Evolutionary conservation across 2,329 filamentous ascomycete genomes (phyloP), one percentile per base, ranked within the genome.

Genomic region (Microascus cirrosus): DNA sequence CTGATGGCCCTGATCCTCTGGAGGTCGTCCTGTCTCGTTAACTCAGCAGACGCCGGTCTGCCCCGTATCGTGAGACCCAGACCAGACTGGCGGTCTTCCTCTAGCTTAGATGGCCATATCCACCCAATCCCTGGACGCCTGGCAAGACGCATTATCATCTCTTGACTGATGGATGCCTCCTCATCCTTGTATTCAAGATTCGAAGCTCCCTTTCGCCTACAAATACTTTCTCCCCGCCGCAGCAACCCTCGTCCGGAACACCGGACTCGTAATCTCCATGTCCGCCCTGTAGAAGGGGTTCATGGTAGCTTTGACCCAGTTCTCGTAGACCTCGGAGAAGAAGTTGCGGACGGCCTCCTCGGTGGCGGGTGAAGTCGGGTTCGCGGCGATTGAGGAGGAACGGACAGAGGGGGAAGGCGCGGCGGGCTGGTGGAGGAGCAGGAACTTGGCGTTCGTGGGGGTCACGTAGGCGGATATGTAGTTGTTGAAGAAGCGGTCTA

Each of bases 261-360:
- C 82, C 0, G 90, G 88, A 71, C 92, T 97, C 68, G 80, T 84
- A 56, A 99, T 85, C 64, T 89, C 86, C 79, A 88, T 88, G 63
- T 95, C 93, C 58, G 87, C 83, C 57, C 81, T 80, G 75, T 96
- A 97, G 71, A 99, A 99, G 0, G 94, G 94, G 68, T 85, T 97
- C 94, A 99, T 97, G 59, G 92, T 85, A 13, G 92, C 89, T 79
- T 99, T 99, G 63, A 96, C 83, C 86, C 93, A 99, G 64, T 86
- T 90, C 74, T 99, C 94, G 74, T 96, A 97, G 13, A 96, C 89
- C 69, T 99, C 94, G 18, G 82, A 80, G 75, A 99, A 96, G 75
- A 97, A 99, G 72, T 90, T 90, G 69, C 90, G 85, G 65, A 97
- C 89, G 4, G 94, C 93, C 74, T 99, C 94, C 74, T 99, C 94